Percentiles rank a stretch among this genome's conserved stretches.
Conservation (phyloP, 345 rosid genomes). For the Lepidium didymum region DNA sequence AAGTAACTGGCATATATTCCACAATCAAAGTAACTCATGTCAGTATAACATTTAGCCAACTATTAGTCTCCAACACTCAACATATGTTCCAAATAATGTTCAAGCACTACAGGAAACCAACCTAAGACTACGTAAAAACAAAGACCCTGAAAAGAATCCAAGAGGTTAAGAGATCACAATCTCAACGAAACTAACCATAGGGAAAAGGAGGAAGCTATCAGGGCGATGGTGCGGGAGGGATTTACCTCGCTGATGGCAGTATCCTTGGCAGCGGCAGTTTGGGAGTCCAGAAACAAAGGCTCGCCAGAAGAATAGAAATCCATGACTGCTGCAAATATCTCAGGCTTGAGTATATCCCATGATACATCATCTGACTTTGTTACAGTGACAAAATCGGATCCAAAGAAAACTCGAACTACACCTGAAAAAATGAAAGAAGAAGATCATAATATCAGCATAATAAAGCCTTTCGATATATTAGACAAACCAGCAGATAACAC, state of each 20-base stretch:
- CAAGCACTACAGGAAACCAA: neutral
- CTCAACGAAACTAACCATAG: neutral
- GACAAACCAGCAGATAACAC: neutral
- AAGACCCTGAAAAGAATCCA: neutral
- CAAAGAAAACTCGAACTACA: slow-evolving; percentile 73
- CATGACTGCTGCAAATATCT: slow-evolving; percentile 87
- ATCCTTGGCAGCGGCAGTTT: slow-evolving; percentile 70
- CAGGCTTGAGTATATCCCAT: slow-evolving; percentile 91
- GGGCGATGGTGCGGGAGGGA: neutral
- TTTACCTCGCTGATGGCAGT: slow-evolving; percentile 76
- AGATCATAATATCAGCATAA: neutral
- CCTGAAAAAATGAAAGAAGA: slow-evolving; percentile 35
- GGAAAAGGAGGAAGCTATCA: neutral
- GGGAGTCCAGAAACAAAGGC: slow-evolving; percentile 68
- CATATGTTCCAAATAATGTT: neutral
- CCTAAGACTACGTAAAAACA: neutral
- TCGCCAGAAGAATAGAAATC: slow-evolving; percentile 91
- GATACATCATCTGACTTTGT: slow-evolving; percentile 80
- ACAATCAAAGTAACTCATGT: neutral
- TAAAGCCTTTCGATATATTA: neutral
- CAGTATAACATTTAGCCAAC: neutral
- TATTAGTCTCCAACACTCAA: neutral
- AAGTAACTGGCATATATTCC: neutral
- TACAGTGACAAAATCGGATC: slow-evolving; percentile 83
- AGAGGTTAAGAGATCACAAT: neutral